Evolutionary conservation across 495 filamentous ascomycete species (phyloP), one percentile per base, ranked within the genome.

Genomic region (Hyphodiscus hymeniophilus): DNA sequence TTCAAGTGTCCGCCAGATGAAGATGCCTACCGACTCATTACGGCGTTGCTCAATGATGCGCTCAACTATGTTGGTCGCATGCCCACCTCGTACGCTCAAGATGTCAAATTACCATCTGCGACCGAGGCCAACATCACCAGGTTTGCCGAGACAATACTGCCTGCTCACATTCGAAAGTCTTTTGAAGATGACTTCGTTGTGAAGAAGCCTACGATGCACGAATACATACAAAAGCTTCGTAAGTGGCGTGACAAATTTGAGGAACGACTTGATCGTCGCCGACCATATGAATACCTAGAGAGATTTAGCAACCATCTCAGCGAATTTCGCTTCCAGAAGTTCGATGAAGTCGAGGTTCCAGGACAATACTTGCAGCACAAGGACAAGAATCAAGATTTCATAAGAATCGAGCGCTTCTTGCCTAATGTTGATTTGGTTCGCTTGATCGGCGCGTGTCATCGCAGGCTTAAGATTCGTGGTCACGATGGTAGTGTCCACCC

Each of bases 1-100:
- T 97, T 97, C 77, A 97, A 96, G 62, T 96, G 91, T 59, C 91
- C 90, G 22, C 90, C 91, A 0, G 94, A 99, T 56, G 94, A 99
- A 60, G 94, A 99, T 66, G 94, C 94, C 6, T 97, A 96, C 62
- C 80, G 94, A 15, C 73, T 99, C n/a, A 97, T 99, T 47, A 89
- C 95, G 23, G 94, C 94, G 12, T 76, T 99, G 11, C 76, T 99
- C 12, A 97, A 96, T 60, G 94, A 99, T 64, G 94, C 84, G 2
- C 62, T 99, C 49, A 72, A 81, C 47, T 95, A 94, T 58, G 85
- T 96, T 21, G 86, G 87, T 51, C 84, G 92, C 31, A 82, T 81
- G 68, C 92, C 91, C 15, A 72, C 69, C 31, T 85, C 85, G 2
- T 96, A 94, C 60, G 87, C 85, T 10, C 84, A 86, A 61, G 89